A percentile compares a stretch with the other conserved stretches of the same genome.
These are phyloP conservation scores for Pseudoturritis turrita DNA, from an alignment of 345 rosid genomes.

Conservation along the genomic window DNA sequence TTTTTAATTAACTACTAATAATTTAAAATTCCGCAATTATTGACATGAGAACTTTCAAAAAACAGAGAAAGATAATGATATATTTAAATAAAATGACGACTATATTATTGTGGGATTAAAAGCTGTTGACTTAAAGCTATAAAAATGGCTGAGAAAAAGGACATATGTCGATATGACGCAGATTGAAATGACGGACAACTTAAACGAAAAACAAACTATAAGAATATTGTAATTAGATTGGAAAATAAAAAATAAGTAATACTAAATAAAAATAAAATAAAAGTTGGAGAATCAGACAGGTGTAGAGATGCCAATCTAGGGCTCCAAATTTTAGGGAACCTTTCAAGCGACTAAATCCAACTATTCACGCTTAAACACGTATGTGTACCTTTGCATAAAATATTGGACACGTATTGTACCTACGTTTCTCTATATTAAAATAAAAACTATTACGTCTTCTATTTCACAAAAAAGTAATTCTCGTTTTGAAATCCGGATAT, in stretches of 20 bases:
- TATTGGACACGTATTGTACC: conserved; percentile 24
- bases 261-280: not conserved
- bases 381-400: conserved; percentile 5
- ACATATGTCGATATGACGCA: conserved; percentile 19
- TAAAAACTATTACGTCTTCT: not conserved
- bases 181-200: conserved; percentile 21
- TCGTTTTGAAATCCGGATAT: too few relatives aligned
- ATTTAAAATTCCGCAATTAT: conserved; percentile 13
- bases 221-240: not conserved
- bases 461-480: not conserved
- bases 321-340: conserved; percentile 35
- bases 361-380: conserved; percentile 26
- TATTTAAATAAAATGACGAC: conserved; percentile 10
- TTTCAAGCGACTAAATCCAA: conserved; percentile 25
- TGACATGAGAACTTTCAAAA: conserved; percentile 3
- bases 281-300: conserved; percentile 20
- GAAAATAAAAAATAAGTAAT: not conserved
- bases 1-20: not conserved
- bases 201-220: not conserved
- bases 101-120: conserved; percentile 16
- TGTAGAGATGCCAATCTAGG: not conserved
- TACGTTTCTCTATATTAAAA: not conserved
- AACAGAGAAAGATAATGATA: not conserved
- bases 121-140: conserved; percentile 33
- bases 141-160: conserved; percentile 26